Evolutionary conservation across 2,329 filamentous ascomycete species (phyloP).

Genomic region (Neofusicoccum ribis): DNA sequence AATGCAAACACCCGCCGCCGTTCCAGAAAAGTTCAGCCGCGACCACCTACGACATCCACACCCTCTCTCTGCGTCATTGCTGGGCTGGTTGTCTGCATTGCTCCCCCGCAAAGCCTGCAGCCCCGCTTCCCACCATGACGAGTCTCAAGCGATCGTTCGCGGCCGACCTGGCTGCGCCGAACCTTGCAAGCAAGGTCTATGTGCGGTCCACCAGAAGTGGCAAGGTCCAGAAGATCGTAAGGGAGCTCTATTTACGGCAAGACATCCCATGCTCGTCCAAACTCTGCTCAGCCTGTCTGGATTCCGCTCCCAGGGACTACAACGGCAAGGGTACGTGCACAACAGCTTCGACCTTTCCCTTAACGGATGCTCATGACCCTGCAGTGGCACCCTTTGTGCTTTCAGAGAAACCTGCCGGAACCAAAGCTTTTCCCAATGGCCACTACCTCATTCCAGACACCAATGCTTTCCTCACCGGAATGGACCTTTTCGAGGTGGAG

Average conservation of each 20-base stretch:
- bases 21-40: constrained; percentile 17
- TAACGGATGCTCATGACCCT: constrained; percentile 11
- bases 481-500: constrained; percentile 94
- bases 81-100: neutral
- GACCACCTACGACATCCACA: neutral
- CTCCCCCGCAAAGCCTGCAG: neutral
- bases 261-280: constrained; percentile 97
- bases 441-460: constrained; percentile 97
- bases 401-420: constrained; percentile 83
- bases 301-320: constrained; percentile 75
- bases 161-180: constrained; percentile 61
- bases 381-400: constrained; percentile 80
- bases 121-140: constrained; percentile 48
- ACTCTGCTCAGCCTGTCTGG: constrained; percentile 75
- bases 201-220: constrained; percentile 92
- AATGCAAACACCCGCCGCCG: constrained; percentile 11
- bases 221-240: constrained; percentile 98
- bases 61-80: neutral
- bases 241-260: constrained; percentile 91
- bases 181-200: constrained; percentile 93
- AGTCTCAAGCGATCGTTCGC: constrained; percentile 61
- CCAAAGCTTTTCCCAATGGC: constrained; percentile 76
- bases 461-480: constrained; percentile 90
- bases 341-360: constrained; percentile 24
- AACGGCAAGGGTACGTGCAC: constrained; percentile 65